Conservation (phyloP, 495 filamentous ascomycete genomes). For the Physcia stellaris region DNA sequence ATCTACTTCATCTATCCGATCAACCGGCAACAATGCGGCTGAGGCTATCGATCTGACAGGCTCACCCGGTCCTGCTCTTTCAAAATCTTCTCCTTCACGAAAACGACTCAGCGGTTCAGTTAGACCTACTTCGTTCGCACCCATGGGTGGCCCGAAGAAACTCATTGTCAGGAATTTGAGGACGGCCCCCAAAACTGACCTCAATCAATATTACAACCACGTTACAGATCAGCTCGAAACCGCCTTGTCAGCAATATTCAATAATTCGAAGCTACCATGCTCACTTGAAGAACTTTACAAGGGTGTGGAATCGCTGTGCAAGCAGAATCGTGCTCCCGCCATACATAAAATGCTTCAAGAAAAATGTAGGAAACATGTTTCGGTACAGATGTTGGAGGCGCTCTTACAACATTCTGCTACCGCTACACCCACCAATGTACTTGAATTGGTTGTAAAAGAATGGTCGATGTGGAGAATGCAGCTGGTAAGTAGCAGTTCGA, state of each 20-base stretch:
- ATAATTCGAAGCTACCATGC: conserved; percentile 39
- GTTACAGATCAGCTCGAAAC: conserved; percentile 57
- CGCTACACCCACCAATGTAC: conserved; percentile 44
- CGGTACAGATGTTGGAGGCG: conserved; percentile 36
- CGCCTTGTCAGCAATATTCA: conserved; percentile 61
- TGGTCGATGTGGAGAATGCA: conserved; percentile 75
- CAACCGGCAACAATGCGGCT: too few species aligned
- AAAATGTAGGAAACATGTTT: conserved; percentile 50
- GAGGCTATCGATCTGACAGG: too few species aligned
- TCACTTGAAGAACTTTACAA: conserved; percentile 81
- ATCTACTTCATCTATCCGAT: too few species aligned
- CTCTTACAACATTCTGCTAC: conserved; percentile 35
- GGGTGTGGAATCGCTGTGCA: conserved; percentile 79
- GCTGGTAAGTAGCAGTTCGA: conserved; percentile 37
- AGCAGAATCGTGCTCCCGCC: conserved; percentile 52
- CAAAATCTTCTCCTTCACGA: too few species aligned
- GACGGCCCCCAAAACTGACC: conserved; percentile 38
- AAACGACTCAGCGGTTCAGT: too few species aligned
- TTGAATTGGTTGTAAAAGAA: conserved; percentile 47
- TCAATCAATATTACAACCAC: conserved; percentile 57
- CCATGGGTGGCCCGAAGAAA: conserved; percentile 54
- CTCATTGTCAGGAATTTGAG: conserved; percentile 80
- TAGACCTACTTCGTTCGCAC: too few species aligned
- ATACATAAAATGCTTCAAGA: conserved; percentile 48
- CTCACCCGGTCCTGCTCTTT: too few species aligned